A percentile compares a stretch with the other conserved stretches of the same genome.
Evolutionary conservation across 2,329 filamentous ascomycete genomes (phyloP).

Genomic region (Stagonosporopsis chrysanthemi): DNA sequence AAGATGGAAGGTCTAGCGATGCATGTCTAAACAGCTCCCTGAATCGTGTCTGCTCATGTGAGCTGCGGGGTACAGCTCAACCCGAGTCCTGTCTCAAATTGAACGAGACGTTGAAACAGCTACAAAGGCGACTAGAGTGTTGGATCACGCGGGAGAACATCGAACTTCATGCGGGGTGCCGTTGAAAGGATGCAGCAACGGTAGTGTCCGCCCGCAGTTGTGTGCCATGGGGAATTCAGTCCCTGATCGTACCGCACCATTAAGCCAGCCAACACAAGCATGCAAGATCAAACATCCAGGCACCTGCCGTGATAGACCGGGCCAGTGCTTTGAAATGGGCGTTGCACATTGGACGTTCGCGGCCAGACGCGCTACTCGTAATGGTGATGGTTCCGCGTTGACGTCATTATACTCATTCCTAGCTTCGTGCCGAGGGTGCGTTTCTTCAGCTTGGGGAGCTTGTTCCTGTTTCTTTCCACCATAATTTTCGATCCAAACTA

Average conservation of each 20-base stretch:
- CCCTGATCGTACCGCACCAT: not conserved
- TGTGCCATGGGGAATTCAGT: not conserved
- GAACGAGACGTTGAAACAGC: not conserved
- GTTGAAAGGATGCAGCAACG: not conserved
- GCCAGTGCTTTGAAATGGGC: constrained; percentile 18
- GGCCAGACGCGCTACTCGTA: constrained; percentile 14
- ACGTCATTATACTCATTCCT: constrained; percentile 16
- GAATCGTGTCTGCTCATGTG: constrained; percentile 10
- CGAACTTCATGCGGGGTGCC: constrained; percentile 9
- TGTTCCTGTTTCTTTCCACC: constrained; percentile 9
- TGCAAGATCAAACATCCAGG: not conserved
- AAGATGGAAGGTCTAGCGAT: constrained; percentile 12
- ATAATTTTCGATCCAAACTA: constrained; percentile 1
- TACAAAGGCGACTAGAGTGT: not conserved
- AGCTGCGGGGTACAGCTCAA: constrained; percentile 10
- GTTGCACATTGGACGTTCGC: constrained; percentile 18
- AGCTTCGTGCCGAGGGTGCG: constrained; percentile 11
- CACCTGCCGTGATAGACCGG: not conserved
- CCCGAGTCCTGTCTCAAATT: not conserved
- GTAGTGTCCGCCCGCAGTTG: not conserved
- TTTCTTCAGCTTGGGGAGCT: constrained; percentile 16
- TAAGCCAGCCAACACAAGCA: not conserved
- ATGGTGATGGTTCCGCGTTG: constrained; percentile 18
- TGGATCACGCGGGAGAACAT: not conserved
- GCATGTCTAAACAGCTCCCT: constrained; percentile 3